phyloP scores from a whole-genome alignment of 495 filamentous ascomycete species.

The Aspergillus heteromorphus region DNA sequence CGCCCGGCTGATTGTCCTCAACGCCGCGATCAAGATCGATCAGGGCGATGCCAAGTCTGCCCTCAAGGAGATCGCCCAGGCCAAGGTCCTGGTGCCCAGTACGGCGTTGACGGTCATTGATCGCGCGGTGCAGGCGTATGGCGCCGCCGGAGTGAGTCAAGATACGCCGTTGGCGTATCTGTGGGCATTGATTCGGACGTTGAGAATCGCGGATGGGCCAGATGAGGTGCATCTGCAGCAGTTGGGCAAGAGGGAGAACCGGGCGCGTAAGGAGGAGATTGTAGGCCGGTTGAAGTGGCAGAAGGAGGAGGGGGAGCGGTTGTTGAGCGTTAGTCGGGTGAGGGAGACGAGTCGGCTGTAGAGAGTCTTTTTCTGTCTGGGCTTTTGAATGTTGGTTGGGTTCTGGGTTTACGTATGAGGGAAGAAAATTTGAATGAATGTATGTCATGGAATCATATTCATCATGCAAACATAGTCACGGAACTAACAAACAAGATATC shows the following conservation, averaged over 20 bases:
- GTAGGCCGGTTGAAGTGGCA: slow-evolving; percentile 60
- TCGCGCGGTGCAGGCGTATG: slow-evolving; percentile 80
- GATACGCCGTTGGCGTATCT: slow-evolving; percentile 83
- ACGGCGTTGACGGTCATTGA: slow-evolving; percentile 77
- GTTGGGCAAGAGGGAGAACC: slow-evolving; percentile 80
- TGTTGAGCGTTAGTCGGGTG: slow-evolving; percentile 60
- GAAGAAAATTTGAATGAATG: neutral
- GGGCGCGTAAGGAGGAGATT: slow-evolving; percentile 55
- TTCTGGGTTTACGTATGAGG: too few relatives aligned
- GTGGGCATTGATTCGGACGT: slow-evolving; percentile 79
- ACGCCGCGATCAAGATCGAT: slow-evolving; percentile 88
- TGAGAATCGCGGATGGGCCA: slow-evolving; percentile 83
- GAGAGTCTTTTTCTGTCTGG: slow-evolving; percentile 1
- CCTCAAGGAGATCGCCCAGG: slow-evolving; percentile 79
- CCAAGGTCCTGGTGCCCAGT: slow-evolving; percentile 77
- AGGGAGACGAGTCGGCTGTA: slow-evolving; percentile 40
- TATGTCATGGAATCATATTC: neutral
- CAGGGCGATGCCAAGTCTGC: slow-evolving; percentile 72
- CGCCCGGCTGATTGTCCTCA: slow-evolving; percentile 77
- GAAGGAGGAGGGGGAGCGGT: slow-evolving; percentile 54
- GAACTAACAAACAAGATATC: neutral
- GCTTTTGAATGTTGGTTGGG: too few relatives aligned
- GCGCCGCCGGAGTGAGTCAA: slow-evolving; percentile 80
- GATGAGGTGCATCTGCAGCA: slow-evolving; percentile 95
- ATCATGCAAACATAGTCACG: neutral